These are phyloP conservation scores for Hygrophorus pudorinus DNA, from an alignment of 768 basidiomycete species.

Conservation along the genomic window DNA sequence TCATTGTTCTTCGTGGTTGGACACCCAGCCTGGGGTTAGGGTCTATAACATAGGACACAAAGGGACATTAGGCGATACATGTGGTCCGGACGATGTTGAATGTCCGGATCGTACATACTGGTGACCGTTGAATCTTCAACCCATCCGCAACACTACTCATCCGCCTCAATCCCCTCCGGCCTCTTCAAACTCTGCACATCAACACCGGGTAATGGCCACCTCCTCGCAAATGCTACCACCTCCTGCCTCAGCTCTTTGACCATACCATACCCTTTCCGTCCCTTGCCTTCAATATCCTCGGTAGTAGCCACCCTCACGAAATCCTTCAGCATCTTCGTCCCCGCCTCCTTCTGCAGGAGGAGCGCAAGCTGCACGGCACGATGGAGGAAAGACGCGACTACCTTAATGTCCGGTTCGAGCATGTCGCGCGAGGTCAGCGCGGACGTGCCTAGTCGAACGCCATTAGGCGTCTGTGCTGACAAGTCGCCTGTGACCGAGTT, in stretches of 20 bases:
- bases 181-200: conserved; percentile 36
- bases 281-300: conserved; percentile 36
- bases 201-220: conserved; percentile 92
- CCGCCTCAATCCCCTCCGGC: conserved; percentile 47
- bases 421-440: conserved; percentile 94
- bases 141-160: conserved; percentile 2
- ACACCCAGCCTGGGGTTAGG: no score
- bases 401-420: conserved; percentile 77
- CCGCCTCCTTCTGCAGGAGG: conserved; percentile 87
- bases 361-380: conserved; percentile 89
- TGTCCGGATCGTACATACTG: conserved; percentile 25
- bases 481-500: conserved; percentile 97
- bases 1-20: no score
- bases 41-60: no score
- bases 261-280: conserved; percentile 57
- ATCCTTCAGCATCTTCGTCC: conserved; percentile 91
- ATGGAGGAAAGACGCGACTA: conserved; percentile 87
- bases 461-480: conserved; percentile 92
- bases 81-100: conserved; percentile 43
- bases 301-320: conserved; percentile 76
- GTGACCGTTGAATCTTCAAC: conserved; percentile 48
- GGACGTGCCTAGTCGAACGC: conserved; percentile 92
- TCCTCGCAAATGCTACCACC: conserved; percentile 70
- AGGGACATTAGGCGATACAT: no score
- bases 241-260: conserved; percentile 72